Evolutionary conservation across 1,139 yeast genomes (phyloP).

Genomic region (Debaryomycetaceae sp.): DNA sequence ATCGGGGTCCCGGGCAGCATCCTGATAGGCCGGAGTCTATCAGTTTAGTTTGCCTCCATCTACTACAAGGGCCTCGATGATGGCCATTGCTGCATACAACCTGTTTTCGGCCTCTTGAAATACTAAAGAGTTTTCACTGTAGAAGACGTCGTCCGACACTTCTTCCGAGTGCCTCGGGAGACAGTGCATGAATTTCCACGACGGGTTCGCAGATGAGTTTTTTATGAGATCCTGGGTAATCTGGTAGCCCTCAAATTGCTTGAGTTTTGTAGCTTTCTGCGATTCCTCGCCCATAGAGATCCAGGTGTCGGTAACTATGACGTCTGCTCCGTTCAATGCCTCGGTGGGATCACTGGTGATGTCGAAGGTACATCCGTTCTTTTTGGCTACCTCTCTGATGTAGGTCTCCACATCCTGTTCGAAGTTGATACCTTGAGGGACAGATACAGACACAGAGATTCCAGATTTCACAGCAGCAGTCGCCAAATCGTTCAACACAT

Average conservation of each 20-base stretch:
- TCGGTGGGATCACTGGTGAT: constrained; percentile 67
- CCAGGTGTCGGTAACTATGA: constrained; percentile 96
- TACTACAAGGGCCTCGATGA: constrained; percentile 80
- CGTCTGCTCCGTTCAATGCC: constrained; percentile 72
- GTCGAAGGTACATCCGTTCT: constrained; percentile 53
- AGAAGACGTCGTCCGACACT: constrained; percentile 89
- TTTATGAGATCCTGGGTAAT: constrained; percentile 63
- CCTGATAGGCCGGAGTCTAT: no score
- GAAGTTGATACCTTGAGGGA: constrained; percentile 72
- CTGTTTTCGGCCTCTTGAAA: constrained; percentile 96
- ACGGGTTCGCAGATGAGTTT: constrained; percentile 52
- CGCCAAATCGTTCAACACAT: constrained; percentile 91
- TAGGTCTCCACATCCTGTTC: constrained; percentile 51
- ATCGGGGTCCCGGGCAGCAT: no score
- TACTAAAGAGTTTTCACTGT: constrained; percentile 77
- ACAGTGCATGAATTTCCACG: constrained; percentile 96
- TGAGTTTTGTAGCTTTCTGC: constrained; percentile 65
- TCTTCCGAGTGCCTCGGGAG: constrained; percentile 94
- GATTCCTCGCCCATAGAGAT: constrained; percentile 96
- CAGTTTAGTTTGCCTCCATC: constrained; percentile 53
- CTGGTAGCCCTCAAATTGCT: constrained; percentile 84
- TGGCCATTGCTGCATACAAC: constrained; percentile 94
- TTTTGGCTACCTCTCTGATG: constrained; percentile 52
- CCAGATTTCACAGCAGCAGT: constrained; percentile 86
- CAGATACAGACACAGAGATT: constrained; percentile 76